Evolutionary conservation across 1,139 yeast genomes (phyloP), one percentile per base, ranked within the genome.

Genomic region (Yamadazyma sp.): DNA sequence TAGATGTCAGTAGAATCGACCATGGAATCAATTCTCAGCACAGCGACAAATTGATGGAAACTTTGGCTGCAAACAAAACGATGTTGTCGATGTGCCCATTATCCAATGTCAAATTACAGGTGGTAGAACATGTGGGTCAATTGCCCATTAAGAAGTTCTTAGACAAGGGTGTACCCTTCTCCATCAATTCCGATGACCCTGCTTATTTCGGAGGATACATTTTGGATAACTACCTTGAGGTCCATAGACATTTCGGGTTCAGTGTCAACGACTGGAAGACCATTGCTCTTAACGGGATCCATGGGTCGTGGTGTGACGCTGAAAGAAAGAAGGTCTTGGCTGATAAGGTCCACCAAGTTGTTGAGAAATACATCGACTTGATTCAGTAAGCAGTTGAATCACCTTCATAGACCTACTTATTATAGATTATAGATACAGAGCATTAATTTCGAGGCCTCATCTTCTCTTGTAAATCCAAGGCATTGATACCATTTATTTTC

Each of bases 401-500:
- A 17, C 10, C 7, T 31, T 7, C 16, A 31, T 5, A 22, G 7
- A 24, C 6, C n/a, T 5, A 33, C 4, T 24, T 5, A 33, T 11
- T 22, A n/a, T 24, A 11, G 14, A 24, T 10, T 24, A 24, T 11
- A 24, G n/a, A 24, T 24, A 24, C 27, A 24, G n/a, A n/a, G 6
- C 14, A 9, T 11, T 24, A 17, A 5, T n/a, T 11, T 30, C 8
- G 22, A 20, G 8, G 5, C 22, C 22, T 20, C 22, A 20, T 8
- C 22, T 20, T 20, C 22, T 20, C 22, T 20, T 20, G 64, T 92
- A 92, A 44, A 92, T 87, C 65, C 98, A 92, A 5, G 99, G 98
- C 60, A 91, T 92, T 49, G 94, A 72, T 42, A 68, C 95, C 96
- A 88, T 54, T 84, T 77, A 10, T 95, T 94, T 55, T 87, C 95